These are phyloP conservation scores for Liquidambar formosana DNA, from an alignment of 164 flowering plant species.

Conservation along the genomic window DNA sequence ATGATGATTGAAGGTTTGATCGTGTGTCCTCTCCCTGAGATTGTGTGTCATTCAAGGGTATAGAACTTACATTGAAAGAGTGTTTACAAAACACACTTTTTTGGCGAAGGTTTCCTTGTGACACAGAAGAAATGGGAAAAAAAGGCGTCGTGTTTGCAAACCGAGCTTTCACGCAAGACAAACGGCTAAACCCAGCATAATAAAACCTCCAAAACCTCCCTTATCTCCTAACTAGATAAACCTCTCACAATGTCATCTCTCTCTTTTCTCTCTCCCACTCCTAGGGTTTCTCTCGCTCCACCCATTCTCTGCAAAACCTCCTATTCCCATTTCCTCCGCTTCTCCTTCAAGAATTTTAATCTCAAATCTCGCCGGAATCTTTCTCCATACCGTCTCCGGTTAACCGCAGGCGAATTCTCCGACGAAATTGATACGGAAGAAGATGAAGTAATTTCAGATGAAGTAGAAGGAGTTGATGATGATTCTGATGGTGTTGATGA, in stretches of 20 bases:
- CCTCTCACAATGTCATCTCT: background rate
- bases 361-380: background rate
- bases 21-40: no score
- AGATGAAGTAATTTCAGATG: constrained; percentile 18
- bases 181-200: no score
- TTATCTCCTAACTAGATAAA: no score
- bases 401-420: constrained; percentile 5
- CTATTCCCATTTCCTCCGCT: background rate
- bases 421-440: constrained; percentile 7
- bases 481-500: constrained; percentile 19
- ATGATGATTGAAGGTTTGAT: no score
- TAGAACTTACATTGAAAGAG: no score
- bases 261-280: background rate
- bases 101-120: no score
- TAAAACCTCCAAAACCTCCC: no score
- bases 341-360: background rate
- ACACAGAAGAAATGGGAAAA: no score
- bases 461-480: constrained; percentile 19
- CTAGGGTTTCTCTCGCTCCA: background rate
- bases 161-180: no score
- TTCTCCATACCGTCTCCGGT: constrained; percentile 7
- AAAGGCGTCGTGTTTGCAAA: no score
- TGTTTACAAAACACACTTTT: no score
- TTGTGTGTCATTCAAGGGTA: no score
- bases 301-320: constrained; percentile 1